Percentiles rank a stretch among this genome's conserved stretches.
Conservation (phyloP, 2,329 filamentous ascomycete genomes). For the Fusarium tuaranense region DNA sequence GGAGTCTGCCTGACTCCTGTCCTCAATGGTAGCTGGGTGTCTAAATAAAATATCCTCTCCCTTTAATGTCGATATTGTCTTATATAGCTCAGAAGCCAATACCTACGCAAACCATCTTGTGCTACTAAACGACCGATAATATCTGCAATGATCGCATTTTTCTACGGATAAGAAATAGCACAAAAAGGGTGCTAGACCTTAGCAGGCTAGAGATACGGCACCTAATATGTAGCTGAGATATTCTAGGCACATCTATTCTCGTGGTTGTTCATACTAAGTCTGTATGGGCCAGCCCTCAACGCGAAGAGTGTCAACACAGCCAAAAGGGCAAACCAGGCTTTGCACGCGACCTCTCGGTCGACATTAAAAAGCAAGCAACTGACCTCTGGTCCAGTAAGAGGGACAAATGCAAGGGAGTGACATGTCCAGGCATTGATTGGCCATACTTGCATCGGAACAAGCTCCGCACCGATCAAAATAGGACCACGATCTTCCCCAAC, state of each 20-base stretch:
- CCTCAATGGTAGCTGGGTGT: neutral
- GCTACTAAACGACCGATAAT: no score
- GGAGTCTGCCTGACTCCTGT: neutral
- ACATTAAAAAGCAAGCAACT: neutral
- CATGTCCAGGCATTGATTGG: neutral
- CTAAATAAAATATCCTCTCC: neutral
- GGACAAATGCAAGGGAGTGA: neutral
- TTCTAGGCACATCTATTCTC: neutral
- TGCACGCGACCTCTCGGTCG: neutral
- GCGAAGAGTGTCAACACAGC: neutral
- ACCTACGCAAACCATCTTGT: neutral
- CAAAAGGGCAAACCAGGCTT: neutral
- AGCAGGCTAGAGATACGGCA: accelerated
- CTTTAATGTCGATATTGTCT: neutral
- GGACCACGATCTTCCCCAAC: neutral
- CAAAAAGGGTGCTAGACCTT: neutral
- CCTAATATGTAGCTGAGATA: neutral
- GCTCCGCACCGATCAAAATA: neutral
- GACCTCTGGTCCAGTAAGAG: neutral
- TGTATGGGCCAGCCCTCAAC: neutral
- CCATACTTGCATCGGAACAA: neutral
- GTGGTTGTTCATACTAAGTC: no score
- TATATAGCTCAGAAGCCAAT: neutral
- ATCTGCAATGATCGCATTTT: neutral
- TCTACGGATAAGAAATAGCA: neutral